Evolutionary conservation across 2,329 filamentous ascomycete species (phyloP).

Genomic region (Dothideomycetes sp.): DNA sequence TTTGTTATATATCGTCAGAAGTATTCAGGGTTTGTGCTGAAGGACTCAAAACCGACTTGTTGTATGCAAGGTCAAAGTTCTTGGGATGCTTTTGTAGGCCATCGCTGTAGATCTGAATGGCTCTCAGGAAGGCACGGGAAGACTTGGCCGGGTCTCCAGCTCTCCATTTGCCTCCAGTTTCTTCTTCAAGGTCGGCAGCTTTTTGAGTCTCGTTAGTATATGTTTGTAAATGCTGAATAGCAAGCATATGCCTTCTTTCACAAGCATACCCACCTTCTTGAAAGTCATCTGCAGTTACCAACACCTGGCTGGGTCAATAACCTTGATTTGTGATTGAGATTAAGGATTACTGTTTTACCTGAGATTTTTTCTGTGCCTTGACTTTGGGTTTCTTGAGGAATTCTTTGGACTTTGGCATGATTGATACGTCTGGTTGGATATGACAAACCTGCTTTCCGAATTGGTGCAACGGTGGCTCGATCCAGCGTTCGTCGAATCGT

Average conservation of each 20-base stretch:
- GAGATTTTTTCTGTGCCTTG: conserved; percentile 13
- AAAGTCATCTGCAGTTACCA: conserved; percentile 58
- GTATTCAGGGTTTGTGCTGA: not conserved
- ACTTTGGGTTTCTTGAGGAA: conserved; percentile 13
- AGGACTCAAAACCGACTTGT: conserved; percentile 46
- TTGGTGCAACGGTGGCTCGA: too few species aligned
- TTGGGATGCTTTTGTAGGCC: conserved; percentile 51
- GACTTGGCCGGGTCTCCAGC: conserved; percentile 61
- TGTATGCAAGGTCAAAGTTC: conserved; percentile 65
- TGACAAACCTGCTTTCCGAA: too few species aligned
- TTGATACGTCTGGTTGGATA: too few species aligned
- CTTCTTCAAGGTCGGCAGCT: conserved; percentile 59
- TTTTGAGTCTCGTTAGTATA: not conserved
- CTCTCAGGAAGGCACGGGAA: conserved; percentile 52
- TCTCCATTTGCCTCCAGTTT: conserved; percentile 66
- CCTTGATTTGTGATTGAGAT: not conserved
- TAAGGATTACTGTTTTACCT: not conserved
- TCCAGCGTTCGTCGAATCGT: too few species aligned
- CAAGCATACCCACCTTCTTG: conserved; percentile 43
- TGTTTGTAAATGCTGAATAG: not conserved
- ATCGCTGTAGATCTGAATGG: conserved; percentile 56
- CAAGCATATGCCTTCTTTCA: conserved; percentile 20
- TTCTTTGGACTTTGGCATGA: conserved; percentile 11
- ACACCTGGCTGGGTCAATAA: conserved; percentile 19
- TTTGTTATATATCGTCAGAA: conserved; percentile 23